Percentiles rank a stretch among this genome's conserved stretches.
phyloP scores from a whole-genome alignment of 176 grass and related monocot genomes.

The Phyllostachys edulis region DNA sequence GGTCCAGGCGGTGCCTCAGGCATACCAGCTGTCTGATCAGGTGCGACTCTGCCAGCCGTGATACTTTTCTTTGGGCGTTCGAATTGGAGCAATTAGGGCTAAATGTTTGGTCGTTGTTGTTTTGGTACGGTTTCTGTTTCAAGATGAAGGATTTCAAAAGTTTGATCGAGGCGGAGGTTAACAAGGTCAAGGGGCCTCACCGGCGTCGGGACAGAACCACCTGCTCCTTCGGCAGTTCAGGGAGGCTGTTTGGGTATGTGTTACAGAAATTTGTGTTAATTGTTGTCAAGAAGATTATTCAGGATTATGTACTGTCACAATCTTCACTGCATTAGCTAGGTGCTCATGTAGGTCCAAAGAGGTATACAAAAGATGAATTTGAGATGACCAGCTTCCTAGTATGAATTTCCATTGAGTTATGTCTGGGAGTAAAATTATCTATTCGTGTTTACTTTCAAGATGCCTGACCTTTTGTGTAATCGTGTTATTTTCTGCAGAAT shows the following conservation, averaged over 20 bases:
- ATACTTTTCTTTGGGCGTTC: not conserved
- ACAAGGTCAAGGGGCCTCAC: slow-evolving; percentile 55
- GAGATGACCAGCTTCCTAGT: not conserved
- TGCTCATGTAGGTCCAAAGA: not conserved
- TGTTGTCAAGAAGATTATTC: not conserved
- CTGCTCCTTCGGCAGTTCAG: slow-evolving; percentile 69
- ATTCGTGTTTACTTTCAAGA: not conserved
- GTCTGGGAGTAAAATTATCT: not conserved
- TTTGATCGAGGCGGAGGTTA: slow-evolving; percentile 50
- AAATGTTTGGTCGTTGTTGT: slow-evolving; percentile 22
- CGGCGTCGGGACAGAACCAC: slow-evolving; percentile 45
- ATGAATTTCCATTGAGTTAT: not conserved
- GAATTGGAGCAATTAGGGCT: not conserved
- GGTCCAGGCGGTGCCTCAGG: slow-evolving; percentile 43
- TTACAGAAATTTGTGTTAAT: not conserved
- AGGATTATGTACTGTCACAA: not conserved
- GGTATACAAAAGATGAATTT: not conserved
- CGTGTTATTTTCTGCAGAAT: slow-evolving; percentile 52
- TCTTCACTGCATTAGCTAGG: not conserved
- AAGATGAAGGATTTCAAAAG: slow-evolving; percentile 71
- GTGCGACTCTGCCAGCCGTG: slow-evolving; percentile 14
- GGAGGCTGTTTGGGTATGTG: slow-evolving; percentile 79
- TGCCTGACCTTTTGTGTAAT: not conserved
- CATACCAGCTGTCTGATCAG: slow-evolving; percentile 76
- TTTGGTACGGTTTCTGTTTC: not conserved